These are phyloP conservation scores for Histomonas meleagridis DNA, from an alignment of 208 protist species.

Conservation along the genomic window DNA sequence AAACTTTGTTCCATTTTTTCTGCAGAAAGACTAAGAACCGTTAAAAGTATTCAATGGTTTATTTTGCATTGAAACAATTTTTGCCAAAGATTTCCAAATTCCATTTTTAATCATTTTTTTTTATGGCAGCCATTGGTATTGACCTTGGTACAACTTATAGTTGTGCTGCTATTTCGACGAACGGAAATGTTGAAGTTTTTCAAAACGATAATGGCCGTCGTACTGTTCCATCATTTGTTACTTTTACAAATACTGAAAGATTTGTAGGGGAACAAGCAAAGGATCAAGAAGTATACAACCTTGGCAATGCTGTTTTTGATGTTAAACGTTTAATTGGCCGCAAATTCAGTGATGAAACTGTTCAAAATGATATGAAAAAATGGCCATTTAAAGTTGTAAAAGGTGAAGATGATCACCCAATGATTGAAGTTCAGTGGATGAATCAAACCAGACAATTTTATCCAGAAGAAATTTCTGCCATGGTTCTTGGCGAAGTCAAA, in stretches of 20 bases:
- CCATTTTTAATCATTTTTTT: too few species aligned
- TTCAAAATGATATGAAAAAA: slow-evolving; percentile 58
- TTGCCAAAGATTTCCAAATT: too few species aligned
- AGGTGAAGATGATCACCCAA: slow-evolving; percentile 60
- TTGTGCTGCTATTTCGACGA: too few species aligned
- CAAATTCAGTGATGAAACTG: slow-evolving; percentile 57
- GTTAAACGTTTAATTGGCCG: slow-evolving; percentile 53
- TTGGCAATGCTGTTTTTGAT: slow-evolving; percentile 73
- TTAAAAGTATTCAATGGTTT: too few species aligned
- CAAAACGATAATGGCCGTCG: slow-evolving; percentile 63
- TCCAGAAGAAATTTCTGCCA: slow-evolving; percentile 74
- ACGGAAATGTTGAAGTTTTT: slow-evolving; percentile 59
- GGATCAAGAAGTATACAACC: slow-evolving; percentile 71
- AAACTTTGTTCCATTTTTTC: too few species aligned
- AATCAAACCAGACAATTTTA: slow-evolving; percentile 59
- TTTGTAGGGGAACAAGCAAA: slow-evolving; percentile 73
- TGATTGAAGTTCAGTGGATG: slow-evolving; percentile 65
- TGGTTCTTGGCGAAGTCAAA: slow-evolving; percentile 79
- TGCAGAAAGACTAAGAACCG: too few species aligned
- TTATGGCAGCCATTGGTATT: slow-evolving; percentile 17
- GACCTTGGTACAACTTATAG: neutral
- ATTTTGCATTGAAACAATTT: too few species aligned
- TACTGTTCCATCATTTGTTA: slow-evolving; percentile 72
- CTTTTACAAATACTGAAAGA: slow-evolving; percentile 70
- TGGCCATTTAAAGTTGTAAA: slow-evolving; percentile 70